Base-by-base conservation (phyloP, 139 green algal genomes). In the Chlorella sp. region DNA sequence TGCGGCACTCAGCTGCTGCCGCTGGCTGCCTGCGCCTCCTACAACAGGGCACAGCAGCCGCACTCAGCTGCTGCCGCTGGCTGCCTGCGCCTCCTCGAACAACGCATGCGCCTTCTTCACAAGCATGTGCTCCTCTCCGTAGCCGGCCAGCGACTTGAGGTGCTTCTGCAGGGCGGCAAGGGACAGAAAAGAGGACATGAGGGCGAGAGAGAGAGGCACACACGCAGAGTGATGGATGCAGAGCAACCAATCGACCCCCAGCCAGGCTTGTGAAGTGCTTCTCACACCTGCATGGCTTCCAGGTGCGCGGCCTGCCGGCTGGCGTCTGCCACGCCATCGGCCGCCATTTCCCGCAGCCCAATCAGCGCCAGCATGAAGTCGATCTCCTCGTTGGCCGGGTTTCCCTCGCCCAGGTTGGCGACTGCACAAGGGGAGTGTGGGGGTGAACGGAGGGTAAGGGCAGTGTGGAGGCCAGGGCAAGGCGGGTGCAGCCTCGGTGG, bases 121-220 rank as follows among this genome's bases (percentile, higher is more conserved):
- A 55, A 89, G 75, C 85, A 89, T 89, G 65, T 89, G 85, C 15
- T 89, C 78, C 55, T 85, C 75, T 2, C 78, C 78, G 70, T 86
- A 89, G 7, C 34, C 44, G 5, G 28, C 7, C 67, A 89, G 68
- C 65, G 67, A 56, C 32, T 82, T 30, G 30, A 86, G 34, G 56
- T 80, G 69, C 4, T 39, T 28, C 81, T 86, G 81, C 60, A 79
- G 44, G 56, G 21, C 34, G n/a, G n/a, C n/a, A n/a, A 16, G 68
- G 68, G 20, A 74, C 18, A 30, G 30, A 51, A 9, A 6, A 60
- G 51, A 15, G 51, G 12, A 60, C 51, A n/a, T n/a, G n/a, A n/a
- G n/a, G n/a, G n/a, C n/a, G n/a, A n/a, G n/a, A n/a, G n/a, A n/a
- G n/a, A n/a, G n/a, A n/a, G n/a, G n/a, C n/a, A n/a, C n/a, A n/a